Evolutionary conservation across 139 green algal species (phyloP).

Genomic region (Mychonastes homosphaera): DNA sequence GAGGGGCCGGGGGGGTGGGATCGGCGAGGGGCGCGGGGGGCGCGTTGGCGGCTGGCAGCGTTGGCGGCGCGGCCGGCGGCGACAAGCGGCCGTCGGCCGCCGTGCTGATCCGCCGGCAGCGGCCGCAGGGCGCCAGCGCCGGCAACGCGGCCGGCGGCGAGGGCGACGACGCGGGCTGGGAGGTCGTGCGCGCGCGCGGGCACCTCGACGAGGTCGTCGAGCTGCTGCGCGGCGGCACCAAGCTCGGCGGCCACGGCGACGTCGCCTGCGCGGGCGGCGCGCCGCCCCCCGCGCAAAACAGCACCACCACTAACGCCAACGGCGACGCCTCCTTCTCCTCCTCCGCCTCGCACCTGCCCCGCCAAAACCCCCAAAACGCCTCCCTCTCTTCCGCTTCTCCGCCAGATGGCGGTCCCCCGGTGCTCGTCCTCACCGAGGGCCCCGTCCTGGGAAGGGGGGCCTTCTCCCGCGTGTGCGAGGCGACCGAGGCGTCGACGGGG

Average conservation of each 20-base stretch:
- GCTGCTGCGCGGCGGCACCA: constrained; percentile 51
- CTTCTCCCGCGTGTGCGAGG: constrained; percentile 74
- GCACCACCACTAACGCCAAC: no score
- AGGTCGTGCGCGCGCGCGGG: constrained; percentile 65
- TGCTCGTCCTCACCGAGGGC: constrained; percentile 67
- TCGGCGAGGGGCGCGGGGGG: no score
- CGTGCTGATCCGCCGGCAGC: constrained; percentile 73
- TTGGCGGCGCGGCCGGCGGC: constrained; percentile 11
- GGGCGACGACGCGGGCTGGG: constrained; percentile 47
- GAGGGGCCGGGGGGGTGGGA: no score
- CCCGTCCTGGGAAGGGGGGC: constrained; percentile 73
- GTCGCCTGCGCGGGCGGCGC: no score
- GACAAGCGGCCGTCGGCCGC: constrained; percentile 51
- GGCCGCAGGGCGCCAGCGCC: no score
- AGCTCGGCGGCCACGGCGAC: constrained; percentile 22
- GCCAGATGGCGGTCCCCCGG: constrained; percentile 7
- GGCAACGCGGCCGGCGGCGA: constrained; percentile 37
- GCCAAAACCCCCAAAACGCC: not conserved
- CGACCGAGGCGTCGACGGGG: constrained; percentile 49
- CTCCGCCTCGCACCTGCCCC: not conserved
- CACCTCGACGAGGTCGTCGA: constrained; percentile 84
- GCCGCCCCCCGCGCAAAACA: no score
- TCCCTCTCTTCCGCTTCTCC: not conserved
- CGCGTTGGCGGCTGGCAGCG: no score
- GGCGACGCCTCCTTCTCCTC: not conserved